Evolutionary conservation across 2,329 filamentous ascomycete genomes (phyloP), one percentile per base, ranked within the genome.

Genomic region (Penicillium sp.): DNA sequence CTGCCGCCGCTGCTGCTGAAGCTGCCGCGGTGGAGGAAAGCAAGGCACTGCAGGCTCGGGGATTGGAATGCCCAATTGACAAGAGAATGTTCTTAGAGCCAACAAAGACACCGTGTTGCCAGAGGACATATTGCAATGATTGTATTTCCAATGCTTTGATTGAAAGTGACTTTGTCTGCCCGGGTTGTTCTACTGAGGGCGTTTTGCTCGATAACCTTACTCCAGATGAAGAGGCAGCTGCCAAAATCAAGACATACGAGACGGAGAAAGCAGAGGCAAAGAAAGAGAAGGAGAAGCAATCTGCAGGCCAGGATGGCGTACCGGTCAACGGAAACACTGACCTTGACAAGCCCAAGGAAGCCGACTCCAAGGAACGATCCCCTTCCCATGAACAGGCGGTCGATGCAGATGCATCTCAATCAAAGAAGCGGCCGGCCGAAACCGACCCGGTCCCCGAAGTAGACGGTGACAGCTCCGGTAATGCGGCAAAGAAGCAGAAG

Each of bases 101-200:
- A 80, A 93, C 94, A 79, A 95, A 95, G 81, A 97, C 93, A 66
- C 91, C 93, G 58, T 98, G 93, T 81, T 98, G 93, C 78, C 82
- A 87, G 75, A 94, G 87, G 80, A 96, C 90, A 67, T 98, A 95
- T 78, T 98, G 93, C 80, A 93, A 93, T 81, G 89, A 96, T 70
- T 98, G 93, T 85, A 96, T 98, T 74, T 94, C 93, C 69, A 95
- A 95, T 81, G 88, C 90, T 73, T 84, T 98, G 72, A 91, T 96
- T 74, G 90, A 97, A 77, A 93, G 86, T 80, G 93, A 98, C 79
- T 89, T 98, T 73, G 78, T 90, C 71, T 98, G 93, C 72, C 93
- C 93, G 55, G 85, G 84, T 59, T 98, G 93, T 77, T 82, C 87
- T 72, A 86, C 85, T 54, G 89, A 95, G 67, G 88, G 88, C 64